Percentiles rank a stretch among this genome's conserved stretches.
Conservation (phyloP, 192 early-diverging fungal species). For the Funneliformis geosporum region DNA sequence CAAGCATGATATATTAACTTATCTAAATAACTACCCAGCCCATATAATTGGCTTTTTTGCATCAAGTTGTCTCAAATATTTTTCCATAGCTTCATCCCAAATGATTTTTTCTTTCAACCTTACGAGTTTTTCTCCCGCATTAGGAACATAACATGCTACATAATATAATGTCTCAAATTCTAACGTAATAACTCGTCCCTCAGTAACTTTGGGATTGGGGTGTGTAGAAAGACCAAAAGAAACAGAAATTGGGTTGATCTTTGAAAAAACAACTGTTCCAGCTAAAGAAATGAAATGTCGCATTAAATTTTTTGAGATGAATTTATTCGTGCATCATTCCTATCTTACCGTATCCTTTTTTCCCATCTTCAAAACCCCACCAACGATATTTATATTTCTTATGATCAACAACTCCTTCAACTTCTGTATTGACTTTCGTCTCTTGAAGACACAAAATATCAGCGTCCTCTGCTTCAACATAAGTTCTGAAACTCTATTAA, state of each 20-base stretch:
- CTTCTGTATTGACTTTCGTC: constrained; percentile 77
- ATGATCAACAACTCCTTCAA: constrained; percentile 57
- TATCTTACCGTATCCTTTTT: constrained; percentile 70
- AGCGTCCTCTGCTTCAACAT: constrained; percentile 74
- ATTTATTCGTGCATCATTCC: background rate
- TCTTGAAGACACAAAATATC: constrained; percentile 86
- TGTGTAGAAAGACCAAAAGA: constrained; percentile 61
- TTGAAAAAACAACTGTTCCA: constrained; percentile 78
- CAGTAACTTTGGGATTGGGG: constrained; percentile 45
- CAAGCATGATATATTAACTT: background rate
- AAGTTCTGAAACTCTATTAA: constrained; percentile 62
- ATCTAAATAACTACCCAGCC: constrained; percentile 55
- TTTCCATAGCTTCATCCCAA: constrained; percentile 66
- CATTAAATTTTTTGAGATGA: background rate
- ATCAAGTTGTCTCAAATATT: constrained; percentile 68
- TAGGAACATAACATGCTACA: constrained; percentile 78
- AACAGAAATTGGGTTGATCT: constrained; percentile 67
- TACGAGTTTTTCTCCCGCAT: constrained; percentile 73
- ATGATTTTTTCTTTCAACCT: constrained; percentile 64
- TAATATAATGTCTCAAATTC: constrained; percentile 68
- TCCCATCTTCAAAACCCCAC: constrained; percentile 67
- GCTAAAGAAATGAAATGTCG: constrained; percentile 36
- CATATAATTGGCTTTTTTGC: constrained; percentile 74
- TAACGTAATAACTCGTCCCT: constrained; percentile 70
- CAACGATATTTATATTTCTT: constrained; percentile 70